Conservation (phyloP, 2,329 filamentous ascomycete genomes). For the Pseudogymnoascus sp. region DNA sequence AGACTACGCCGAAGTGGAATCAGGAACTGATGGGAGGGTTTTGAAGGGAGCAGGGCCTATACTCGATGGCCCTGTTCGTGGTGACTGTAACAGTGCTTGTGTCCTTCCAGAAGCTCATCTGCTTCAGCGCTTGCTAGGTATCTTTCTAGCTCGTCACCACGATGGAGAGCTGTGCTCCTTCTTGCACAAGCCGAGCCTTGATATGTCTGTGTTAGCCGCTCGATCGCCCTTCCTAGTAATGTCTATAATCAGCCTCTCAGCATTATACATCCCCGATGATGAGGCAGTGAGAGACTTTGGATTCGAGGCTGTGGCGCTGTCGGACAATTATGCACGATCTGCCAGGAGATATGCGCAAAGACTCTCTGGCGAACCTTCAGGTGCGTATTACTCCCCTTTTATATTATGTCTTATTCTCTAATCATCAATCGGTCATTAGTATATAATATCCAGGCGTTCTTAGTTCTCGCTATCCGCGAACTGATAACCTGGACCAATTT, state of each 20-base stretch:
- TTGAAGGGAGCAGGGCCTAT: not conserved
- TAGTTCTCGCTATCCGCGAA: constrained; percentile 17
- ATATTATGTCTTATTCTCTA: not conserved
- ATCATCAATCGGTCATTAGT: not conserved
- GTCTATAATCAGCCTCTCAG: constrained; percentile 14
- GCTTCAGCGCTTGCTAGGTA: constrained; percentile 12
- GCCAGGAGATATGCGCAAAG: constrained; percentile 6
- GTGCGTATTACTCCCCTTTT: not conserved
- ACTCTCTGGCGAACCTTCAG: constrained; percentile 14
- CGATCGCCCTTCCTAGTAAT: constrained; percentile 11
- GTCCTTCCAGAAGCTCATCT: not conserved
- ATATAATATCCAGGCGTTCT: constrained; percentile 15
- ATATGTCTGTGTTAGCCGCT: constrained; percentile 8
- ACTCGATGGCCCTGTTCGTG: not conserved
- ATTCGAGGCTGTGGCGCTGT: not conserved
- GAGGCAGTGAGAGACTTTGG: constrained; percentile 1
- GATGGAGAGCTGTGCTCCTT: constrained; percentile 14
- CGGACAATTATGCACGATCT: constrained; percentile 1
- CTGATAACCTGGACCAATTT: constrained; percentile 13
- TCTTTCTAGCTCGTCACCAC: constrained; percentile 15
- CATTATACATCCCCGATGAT: constrained; percentile 14
- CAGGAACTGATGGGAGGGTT: not conserved
- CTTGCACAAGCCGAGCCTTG: constrained; percentile 15
- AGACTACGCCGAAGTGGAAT: not conserved
- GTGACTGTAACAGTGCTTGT: not conserved